Evolutionary conservation across 257 asterid species (phyloP).

Genomic region (Leptodermis oblonga): DNA sequence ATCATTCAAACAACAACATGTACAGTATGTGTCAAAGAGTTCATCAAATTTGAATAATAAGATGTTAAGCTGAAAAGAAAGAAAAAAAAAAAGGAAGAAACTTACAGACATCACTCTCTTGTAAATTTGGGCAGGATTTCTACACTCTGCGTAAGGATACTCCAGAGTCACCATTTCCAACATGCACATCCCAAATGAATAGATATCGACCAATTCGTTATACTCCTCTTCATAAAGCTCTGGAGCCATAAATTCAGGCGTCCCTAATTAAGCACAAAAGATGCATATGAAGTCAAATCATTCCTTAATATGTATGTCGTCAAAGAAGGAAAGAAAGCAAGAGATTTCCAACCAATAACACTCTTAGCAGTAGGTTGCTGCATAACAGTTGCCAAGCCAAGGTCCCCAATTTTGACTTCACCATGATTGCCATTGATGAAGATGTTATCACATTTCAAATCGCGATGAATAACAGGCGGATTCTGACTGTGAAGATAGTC

Average conservation of each 20-base stretch:
- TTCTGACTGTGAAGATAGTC: conserved; percentile 72
- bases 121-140: conserved; percentile 69
- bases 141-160: conserved; percentile 76
- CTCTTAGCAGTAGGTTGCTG: conserved; percentile 71
- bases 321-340: neutral
- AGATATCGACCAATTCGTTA: conserved; percentile 68
- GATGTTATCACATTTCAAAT: conserved; percentile 80
- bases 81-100: conserved; percentile 10
- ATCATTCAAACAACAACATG: conserved; percentile 1
- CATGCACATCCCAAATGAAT: conserved; percentile 80
- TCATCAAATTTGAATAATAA: neutral
- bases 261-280: conserved; percentile 27
- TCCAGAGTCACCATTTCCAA: conserved; percentile 71
- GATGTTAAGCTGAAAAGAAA: conserved; percentile 1
- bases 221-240: conserved; percentile 84
- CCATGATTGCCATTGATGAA: conserved; percentile 81
- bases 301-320: neutral
- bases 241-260: conserved; percentile 80
- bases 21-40: neutral
- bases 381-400: conserved; percentile 82
- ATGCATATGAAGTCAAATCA: neutral
- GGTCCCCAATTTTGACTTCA: conserved; percentile 78
- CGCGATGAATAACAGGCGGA: conserved; percentile 78
- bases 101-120: conserved; percentile 66
- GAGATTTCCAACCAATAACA: conserved; percentile 49